A percentile compares a stretch with the other conserved stretches of the same genome.
Conservation (phyloP, 495 filamentous ascomycete genomes). For the Ramalina peruviana region DNA sequence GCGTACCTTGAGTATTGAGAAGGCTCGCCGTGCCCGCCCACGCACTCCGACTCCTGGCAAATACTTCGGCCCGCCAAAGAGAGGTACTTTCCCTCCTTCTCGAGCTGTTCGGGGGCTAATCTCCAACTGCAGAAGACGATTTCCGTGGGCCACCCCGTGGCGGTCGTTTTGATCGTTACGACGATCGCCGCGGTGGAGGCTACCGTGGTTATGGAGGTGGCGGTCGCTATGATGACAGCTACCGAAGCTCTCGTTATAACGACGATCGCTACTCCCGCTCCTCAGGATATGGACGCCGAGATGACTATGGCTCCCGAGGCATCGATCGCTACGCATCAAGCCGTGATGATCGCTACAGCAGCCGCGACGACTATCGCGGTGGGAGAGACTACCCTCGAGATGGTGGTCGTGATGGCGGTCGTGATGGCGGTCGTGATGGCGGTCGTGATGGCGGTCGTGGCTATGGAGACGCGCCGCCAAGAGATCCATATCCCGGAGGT, state of each 20-base stretch:
- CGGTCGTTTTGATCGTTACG: slow-evolving; percentile 42
- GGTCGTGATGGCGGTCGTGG: slow-evolving; percentile 31
- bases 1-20: slow-evolving; percentile 95
- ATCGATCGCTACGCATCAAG: slow-evolving; percentile 52
- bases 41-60: slow-evolving; percentile 96
- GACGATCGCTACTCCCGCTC: slow-evolving; percentile 39
- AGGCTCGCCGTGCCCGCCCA: slow-evolving; percentile 85
- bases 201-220: slow-evolving; percentile 35
- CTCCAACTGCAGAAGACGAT: slow-evolving; percentile 34
- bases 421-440: slow-evolving; percentile 31
- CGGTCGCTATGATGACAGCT: slow-evolving; percentile 23
- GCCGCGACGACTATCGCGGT: slow-evolving; percentile 33
- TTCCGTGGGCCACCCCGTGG: slow-evolving; percentile 40
- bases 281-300: slow-evolving; percentile 33
- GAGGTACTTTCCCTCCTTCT: slow-evolving; percentile 47
- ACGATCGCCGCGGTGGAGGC: slow-evolving; percentile 42
- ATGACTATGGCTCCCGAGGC: slow-evolving; percentile 52
- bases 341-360: slow-evolving; percentile 46
- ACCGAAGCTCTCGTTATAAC: slow-evolving; percentile 27
- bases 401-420: slow-evolving; percentile 33
- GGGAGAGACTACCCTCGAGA: slow-evolving; percentile 29
- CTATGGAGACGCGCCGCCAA: slow-evolving; percentile 22
- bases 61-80: slow-evolving; percentile 97
- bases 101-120: neutral
- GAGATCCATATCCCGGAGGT: slow-evolving; percentile 19